Evolutionary conservation across 306 rosid species (phyloP), one percentile per base, ranked within the genome.

Genomic region (Cucumis hystrix): DNA sequence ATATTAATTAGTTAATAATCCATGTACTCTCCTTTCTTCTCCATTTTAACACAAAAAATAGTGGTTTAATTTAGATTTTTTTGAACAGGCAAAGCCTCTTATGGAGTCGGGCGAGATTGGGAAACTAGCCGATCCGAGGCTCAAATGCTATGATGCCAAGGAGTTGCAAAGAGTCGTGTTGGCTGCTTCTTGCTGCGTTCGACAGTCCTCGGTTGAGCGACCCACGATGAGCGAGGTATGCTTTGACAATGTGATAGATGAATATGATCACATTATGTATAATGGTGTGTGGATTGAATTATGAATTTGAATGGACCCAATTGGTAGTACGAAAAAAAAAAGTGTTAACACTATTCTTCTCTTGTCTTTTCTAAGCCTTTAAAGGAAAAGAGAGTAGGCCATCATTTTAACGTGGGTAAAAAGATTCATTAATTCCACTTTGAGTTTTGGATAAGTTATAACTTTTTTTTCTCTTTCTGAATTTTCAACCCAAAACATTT

Each of bases 191-290:
- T 88, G 83, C 81, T 95, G 98, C 81, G 87, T 92, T 13, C 89
- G 91, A 77, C 97, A 95, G 81, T 83, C 96, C 47, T 85, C 97
- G 2, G 69, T 66, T 45, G 84, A 89, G 89, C 97, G 98, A 25
- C 97, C 98, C 0, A 78, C 90, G 6, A 90, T 90, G 93, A 88
- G 85, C 35, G 96, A 95, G 97, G 98, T 94, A 75, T 64, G 74
- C 18, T 7, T 25, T 2, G 8, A 66, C 73, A 52, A 52, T 52
- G 7, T 52, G 54, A 47, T 47, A 47, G 17, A 17, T 16, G 25
- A 64, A 64, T 61, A 61, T 0, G 40, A 25, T 33, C 37, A 33
- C 66, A 2, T 61, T 12, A 57, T 8, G 20, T 8, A 64, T 33
- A 64, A 60, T 23, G 66, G 1, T 63, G 67, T 62, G 66, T 61